Percentiles rank a stretch among this genome's conserved stretches.
phyloP scores from a whole-genome alignment of 2,329 filamentous ascomycete genomes.

The Exserohilum turcica region DNA sequence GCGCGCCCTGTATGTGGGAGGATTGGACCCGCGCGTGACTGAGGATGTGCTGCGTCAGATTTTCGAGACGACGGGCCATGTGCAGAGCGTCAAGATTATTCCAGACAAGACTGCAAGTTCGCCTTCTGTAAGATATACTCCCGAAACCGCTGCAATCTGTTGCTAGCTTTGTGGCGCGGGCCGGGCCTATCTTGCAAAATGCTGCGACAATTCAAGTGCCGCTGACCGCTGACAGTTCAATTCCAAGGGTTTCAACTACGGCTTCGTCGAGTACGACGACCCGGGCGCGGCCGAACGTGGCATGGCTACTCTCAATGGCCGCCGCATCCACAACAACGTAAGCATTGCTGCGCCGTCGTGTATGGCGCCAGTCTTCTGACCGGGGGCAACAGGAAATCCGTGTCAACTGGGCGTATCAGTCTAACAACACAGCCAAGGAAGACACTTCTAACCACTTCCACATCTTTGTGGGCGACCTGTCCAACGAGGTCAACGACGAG shows the following conservation, averaged over 20 bases:
- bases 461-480: constrained; percentile 96
- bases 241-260: constrained; percentile 93
- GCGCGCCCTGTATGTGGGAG: constrained; percentile 93
- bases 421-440: constrained; percentile 91
- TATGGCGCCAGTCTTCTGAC: constrained; percentile 31
- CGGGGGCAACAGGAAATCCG: constrained; percentile 82
- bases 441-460: constrained; percentile 98
- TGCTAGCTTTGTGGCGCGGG: constrained; percentile 15
- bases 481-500: constrained; percentile 98
- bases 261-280: constrained; percentile 98
- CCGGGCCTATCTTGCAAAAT: constrained; percentile 17
- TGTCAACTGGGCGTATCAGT: constrained; percentile 99
- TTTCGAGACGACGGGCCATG: constrained; percentile 97
- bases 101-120: constrained; percentile 96
- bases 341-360: constrained; percentile 43
- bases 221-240: constrained; percentile 27
- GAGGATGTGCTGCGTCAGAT: constrained; percentile 97
- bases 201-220: constrained; percentile 10
- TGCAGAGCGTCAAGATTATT: constrained; percentile 99
- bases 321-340: constrained; percentile 94
- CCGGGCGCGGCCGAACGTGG: constrained; percentile 94
- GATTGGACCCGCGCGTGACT: constrained; percentile 90
- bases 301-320: constrained; percentile 95
- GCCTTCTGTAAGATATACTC: constrained; percentile 28
- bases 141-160: constrained; percentile 18